A percentile compares a stretch with the other conserved stretches of the same genome.
phyloP scores from a whole-genome alignment of 331 rosid genomes.

The Saraca asoca region DNA sequence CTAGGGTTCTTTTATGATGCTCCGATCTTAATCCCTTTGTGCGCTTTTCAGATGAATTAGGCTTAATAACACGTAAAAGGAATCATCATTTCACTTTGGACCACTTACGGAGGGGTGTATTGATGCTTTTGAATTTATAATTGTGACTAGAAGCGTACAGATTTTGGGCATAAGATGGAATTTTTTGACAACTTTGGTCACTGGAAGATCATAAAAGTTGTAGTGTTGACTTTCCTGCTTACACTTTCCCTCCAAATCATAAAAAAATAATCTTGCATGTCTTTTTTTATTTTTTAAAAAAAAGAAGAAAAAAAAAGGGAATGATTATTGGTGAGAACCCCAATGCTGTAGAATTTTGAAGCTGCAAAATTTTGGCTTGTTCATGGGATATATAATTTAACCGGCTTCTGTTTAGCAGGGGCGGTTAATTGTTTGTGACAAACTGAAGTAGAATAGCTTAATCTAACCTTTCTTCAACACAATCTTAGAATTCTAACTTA shows the following conservation, averaged over 20 bases:
- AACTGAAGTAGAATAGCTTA: too few species aligned
- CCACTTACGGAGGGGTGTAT: background rate
- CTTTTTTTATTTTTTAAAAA: background rate
- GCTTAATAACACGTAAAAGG: background rate
- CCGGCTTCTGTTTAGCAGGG: too few species aligned
- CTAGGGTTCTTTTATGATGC: slow-evolving; percentile 11
- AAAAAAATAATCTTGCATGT: background rate
- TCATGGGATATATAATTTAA: background rate
- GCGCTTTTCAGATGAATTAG: background rate
- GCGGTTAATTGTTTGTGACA: too few species aligned
- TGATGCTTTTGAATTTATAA: background rate
- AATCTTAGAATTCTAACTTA: background rate
- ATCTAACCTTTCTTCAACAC: background rate
- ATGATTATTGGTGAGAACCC: slow-evolving; percentile 7
- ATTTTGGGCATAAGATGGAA: slow-evolving; percentile 2
- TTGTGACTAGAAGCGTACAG: background rate
- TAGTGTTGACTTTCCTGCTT: background rate
- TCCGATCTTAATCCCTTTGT: background rate
- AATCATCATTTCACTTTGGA: slow-evolving; percentile 9
- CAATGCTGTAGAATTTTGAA: background rate
- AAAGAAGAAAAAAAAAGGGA: too few species aligned
- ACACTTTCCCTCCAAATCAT: background rate
- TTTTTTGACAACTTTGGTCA: background rate
- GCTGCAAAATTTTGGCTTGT: background rate
- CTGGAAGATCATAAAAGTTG: background rate